Conservation (phyloP, 495 filamentous ascomycete genomes). For the Penicillium parvum region DNA sequence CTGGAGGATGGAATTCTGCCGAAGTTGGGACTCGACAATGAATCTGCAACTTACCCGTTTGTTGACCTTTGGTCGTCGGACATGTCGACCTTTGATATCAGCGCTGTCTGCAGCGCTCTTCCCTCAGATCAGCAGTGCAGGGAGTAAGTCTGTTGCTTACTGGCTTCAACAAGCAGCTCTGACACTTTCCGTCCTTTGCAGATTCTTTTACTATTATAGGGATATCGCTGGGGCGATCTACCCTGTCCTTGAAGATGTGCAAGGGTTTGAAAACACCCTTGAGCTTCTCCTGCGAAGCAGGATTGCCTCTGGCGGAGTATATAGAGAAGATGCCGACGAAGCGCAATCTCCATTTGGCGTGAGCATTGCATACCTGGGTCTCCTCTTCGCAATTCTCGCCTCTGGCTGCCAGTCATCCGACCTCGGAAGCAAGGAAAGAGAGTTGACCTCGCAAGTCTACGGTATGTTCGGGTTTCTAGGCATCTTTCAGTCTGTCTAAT, state of each 20-base stretch:
- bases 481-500: background rate
- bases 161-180: background rate
- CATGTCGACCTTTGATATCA: slow-evolving; percentile 67
- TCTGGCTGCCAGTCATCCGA: slow-evolving; percentile 79
- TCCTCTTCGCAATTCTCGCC: slow-evolving; percentile 74
- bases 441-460: slow-evolving; percentile 57
- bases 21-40: slow-evolving; percentile 77
- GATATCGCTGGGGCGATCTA: slow-evolving; percentile 82
- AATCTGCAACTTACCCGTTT: slow-evolving; percentile 76
- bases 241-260: slow-evolving; percentile 70
- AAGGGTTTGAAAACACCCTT: slow-evolving; percentile 64
- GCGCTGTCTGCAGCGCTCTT: slow-evolving; percentile 67
- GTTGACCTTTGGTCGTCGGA: slow-evolving; percentile 58
- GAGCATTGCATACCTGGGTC: slow-evolving; percentile 60
- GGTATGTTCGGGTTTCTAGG: slow-evolving; percentile 22
- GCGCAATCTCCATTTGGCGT: slow-evolving; percentile 50
- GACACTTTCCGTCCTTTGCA: slow-evolving; percentile 21
- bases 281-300: slow-evolving; percentile 65
- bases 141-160: slow-evolving; percentile 45
- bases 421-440: slow-evolving; percentile 55
- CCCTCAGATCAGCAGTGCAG: slow-evolving; percentile 59
- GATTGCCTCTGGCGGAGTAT: slow-evolving; percentile 43
- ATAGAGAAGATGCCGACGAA: slow-evolving; percentile 32
- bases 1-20: slow-evolving; percentile 75
- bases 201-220: slow-evolving; percentile 70